Conservation (phyloP, 2,329 filamentous ascomycete species). For the Cytospora schulzeri region DNA sequence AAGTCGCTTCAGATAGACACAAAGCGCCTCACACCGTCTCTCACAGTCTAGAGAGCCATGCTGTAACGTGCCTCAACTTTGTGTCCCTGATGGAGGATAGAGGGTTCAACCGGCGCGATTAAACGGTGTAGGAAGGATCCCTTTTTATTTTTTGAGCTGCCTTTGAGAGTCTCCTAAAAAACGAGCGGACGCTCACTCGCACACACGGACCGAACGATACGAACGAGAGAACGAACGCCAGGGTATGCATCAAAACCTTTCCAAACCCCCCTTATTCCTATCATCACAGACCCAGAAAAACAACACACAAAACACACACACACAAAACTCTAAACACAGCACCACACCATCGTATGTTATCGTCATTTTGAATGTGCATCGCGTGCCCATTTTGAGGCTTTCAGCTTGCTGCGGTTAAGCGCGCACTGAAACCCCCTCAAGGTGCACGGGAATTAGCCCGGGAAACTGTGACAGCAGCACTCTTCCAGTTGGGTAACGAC, state of each 20-base stretch:
- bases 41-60: slow-evolving; percentile 23
- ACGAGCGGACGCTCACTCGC: not conserved
- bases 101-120: slow-evolving; percentile 21
- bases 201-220: slow-evolving; percentile 7
- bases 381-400: slow-evolving; percentile 12
- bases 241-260: slow-evolving; percentile 28
- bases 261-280: slow-evolving; percentile 17
- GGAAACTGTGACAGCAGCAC: slow-evolving; percentile 16
- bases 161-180: slow-evolving; percentile 5
- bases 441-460: slow-evolving; percentile 16
- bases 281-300: not conserved
- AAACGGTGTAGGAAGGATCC: slow-evolving; percentile 27
- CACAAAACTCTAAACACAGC: slow-evolving; percentile 20
- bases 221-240: slow-evolving; percentile 12
- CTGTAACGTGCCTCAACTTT: slow-evolving; percentile 23
- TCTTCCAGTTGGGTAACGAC: slow-evolving; percentile 21
- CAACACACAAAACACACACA: slow-evolving; percentile 3
- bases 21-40: slow-evolving; percentile 21
- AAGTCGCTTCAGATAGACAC: slow-evolving; percentile 26
- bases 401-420: slow-evolving; percentile 19
- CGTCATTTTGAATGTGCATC: slow-evolving; percentile 26
- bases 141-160: slow-evolving; percentile 4
- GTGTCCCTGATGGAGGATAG: slow-evolving; percentile 28
- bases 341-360: slow-evolving; percentile 23
- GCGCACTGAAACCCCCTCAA: slow-evolving; percentile 12